Percentiles rank a stretch among this genome's conserved stretches.
Conservation (phyloP, 2,329 filamentous ascomycete genomes). For the Fusarium keratoplasticum region DNA sequence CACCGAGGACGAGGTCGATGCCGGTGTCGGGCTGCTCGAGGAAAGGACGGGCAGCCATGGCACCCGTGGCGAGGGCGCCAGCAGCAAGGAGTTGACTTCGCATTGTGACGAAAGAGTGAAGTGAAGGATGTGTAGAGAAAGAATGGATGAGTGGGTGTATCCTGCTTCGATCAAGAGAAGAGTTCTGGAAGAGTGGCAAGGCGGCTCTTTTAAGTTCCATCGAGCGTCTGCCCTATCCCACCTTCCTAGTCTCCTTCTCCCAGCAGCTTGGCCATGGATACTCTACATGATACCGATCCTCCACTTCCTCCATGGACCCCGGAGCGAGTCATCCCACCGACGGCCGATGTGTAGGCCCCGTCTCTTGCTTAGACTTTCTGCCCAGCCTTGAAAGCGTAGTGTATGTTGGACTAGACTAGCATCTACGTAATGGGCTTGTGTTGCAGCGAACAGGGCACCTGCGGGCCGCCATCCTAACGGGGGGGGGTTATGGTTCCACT, state of each 20-base stretch:
- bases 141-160: slow-evolving; percentile 15
- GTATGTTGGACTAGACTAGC: not conserved
- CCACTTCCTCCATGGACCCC: not conserved
- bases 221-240: not conserved
- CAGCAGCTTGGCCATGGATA: slow-evolving; percentile 1
- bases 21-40: slow-evolving; percentile 60
- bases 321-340: slow-evolving; percentile 12
- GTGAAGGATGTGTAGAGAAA: not conserved
- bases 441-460: slow-evolving; percentile 12
- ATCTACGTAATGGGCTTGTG: slow-evolving; percentile 21
- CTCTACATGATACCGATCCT: not conserved
- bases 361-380: slow-evolving; percentile 12
- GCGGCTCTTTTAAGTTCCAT: slow-evolving; percentile 35
- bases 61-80: slow-evolving; percentile 49
- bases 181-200: not conserved
- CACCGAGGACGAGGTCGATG: slow-evolving; percentile 52
- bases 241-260: not conserved
- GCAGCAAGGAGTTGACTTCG: slow-evolving; percentile 38
- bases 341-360: not conserved
- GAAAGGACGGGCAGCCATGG: slow-evolving; percentile 56
- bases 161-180: not conserved
- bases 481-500: slow-evolving; percentile 21
- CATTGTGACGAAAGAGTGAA: slow-evolving; percentile 23
- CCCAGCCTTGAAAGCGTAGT: slow-evolving; percentile 3
- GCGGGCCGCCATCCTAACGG: slow-evolving; percentile 17